A percentile compares a stretch with the other conserved stretches of the same genome.
Conservation (phyloP, 2,329 filamentous ascomycete species). For the Colletotrichum melonis region DNA sequence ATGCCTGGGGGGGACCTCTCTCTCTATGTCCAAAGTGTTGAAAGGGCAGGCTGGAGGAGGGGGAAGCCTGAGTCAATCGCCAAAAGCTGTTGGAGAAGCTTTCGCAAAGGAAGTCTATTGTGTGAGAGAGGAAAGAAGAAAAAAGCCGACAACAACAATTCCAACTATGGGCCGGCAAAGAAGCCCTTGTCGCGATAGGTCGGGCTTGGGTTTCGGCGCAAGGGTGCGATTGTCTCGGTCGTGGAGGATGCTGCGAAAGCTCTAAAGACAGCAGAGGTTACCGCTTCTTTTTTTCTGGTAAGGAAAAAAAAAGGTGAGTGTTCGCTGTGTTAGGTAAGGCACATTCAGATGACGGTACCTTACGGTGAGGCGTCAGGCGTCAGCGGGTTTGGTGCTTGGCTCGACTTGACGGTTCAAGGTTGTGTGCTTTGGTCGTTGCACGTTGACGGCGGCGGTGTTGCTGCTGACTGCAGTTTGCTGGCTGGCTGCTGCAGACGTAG, state of each 20-base stretch:
- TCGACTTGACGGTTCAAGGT: background rate
- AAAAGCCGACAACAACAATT: conserved; percentile 19
- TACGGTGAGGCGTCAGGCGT: conserved; percentile 16
- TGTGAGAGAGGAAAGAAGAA: background rate
- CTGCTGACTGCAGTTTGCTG: conserved; percentile 15
- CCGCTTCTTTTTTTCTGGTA: conserved; percentile 22
- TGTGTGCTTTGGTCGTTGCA: background rate
- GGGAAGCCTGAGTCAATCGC: conserved; percentile 30
- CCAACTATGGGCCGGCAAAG: conserved; percentile 26
- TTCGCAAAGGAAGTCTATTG: conserved; percentile 33
- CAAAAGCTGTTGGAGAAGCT: conserved; percentile 9
- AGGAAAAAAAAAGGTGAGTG: conserved; percentile 17
- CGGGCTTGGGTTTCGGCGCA: conserved; percentile 31
- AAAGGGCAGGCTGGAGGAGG: conserved; percentile 21
- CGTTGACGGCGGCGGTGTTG: conserved; percentile 5
- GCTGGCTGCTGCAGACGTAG: conserved; percentile 1
- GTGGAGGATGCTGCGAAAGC: conserved; percentile 27
- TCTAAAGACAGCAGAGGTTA: conserved; percentile 18
- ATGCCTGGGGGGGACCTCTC: background rate
- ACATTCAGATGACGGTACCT: background rate
- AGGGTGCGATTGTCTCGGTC: conserved; percentile 29
- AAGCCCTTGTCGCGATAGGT: conserved; percentile 32
- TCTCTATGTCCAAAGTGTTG: conserved; percentile 20
- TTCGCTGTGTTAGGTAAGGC: conserved; percentile 31
- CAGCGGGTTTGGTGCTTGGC: conserved; percentile 7